Base-by-base conservation (phyloP, 1,284 basidiomycete genomes). In the Heterobasidion irregulare region DNA sequence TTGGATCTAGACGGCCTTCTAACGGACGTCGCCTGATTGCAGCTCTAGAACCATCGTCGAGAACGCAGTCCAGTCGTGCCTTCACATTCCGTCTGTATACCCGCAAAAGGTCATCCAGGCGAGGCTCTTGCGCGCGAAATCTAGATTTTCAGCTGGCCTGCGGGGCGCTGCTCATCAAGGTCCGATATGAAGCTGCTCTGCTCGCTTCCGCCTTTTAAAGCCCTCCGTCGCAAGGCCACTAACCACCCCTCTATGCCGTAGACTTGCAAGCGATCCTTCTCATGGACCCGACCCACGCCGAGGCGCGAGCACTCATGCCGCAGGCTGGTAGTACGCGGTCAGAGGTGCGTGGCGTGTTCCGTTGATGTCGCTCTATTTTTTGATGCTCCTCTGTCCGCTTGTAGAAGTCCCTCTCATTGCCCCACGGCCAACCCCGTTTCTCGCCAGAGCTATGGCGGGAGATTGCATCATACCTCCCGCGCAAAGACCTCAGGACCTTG, bases 391-490 rank as follows among this genome's bases (percentile, higher is more conserved):
- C 12, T n/a, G 38, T 7, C n/a, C n/a, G 38, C 38, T 10, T 41
- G 38, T n/a, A 41, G 38, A 41, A 41, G 38, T n/a, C 38, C 38
- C n/a, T 41, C 38, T 10, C 38, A 41, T 54, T 60, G 53, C 57
- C 62, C 51, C 57, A 34, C 56, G 62, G 47, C 26, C 60, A 50
- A 2, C 75, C 74, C 34, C 70, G 70, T 35, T 80, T 88, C 62
- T 86, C 84, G 2, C 74, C 74, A 12, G 85, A 88, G 67, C 78
- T 88, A 55, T 88, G 85, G 85, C 74, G 81, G 41, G 80, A 87
- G 63, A 81, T 88, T 46, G 83, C 80, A 0, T 68, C 74, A 13
- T 83, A 76, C 62, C 73, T 88, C 8, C 79, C 84, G 0, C 75
- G 78, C 18, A 75, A 76, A 15, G 85, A 88, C 63, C 77, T 87